Percentiles rank a stretch among this genome's conserved stretches.
phyloP scores from a whole-genome alignment of 257 asterid species.

The Scutellaria barbata region DNA sequence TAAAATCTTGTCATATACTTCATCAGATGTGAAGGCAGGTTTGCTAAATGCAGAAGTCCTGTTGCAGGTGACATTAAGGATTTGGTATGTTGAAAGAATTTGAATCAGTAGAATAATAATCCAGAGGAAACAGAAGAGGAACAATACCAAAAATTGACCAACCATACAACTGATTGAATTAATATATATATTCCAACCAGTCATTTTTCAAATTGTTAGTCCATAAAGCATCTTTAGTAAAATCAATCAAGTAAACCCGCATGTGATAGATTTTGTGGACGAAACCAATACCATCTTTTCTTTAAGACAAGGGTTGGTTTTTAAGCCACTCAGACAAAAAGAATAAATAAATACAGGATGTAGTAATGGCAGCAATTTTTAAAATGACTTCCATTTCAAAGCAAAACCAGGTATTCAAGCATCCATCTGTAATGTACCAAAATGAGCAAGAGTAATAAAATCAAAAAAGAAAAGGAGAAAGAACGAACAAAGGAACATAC shows the following conservation, averaged over 20 bases:
- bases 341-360: neutral
- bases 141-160: neutral
- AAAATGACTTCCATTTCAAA: neutral
- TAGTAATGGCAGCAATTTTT: neutral
- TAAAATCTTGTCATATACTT: slow-evolving; percentile 67
- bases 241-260: too few species aligned
- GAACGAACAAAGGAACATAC: slow-evolving; percentile 51
- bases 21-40: slow-evolving; percentile 89
- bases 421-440: neutral
- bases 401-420: neutral
- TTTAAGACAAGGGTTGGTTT: neutral
- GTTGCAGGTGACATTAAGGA: slow-evolving; percentile 40
- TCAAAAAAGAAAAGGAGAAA: neutral
- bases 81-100: slow-evolving; percentile 7
- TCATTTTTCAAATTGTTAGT: neutral
- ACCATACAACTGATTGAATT: neutral
- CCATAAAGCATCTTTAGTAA: too few species aligned
- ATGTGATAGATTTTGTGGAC: neutral
- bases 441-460: neutral
- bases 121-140: neutral
- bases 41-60: slow-evolving; percentile 70
- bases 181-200: neutral
- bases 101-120: slow-evolving; percentile 18
- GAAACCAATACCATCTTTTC: neutral
- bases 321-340: neutral